Base-by-base conservation (phyloP, 352 stramenopile genomes). In the Pythium graminicola region DNA sequence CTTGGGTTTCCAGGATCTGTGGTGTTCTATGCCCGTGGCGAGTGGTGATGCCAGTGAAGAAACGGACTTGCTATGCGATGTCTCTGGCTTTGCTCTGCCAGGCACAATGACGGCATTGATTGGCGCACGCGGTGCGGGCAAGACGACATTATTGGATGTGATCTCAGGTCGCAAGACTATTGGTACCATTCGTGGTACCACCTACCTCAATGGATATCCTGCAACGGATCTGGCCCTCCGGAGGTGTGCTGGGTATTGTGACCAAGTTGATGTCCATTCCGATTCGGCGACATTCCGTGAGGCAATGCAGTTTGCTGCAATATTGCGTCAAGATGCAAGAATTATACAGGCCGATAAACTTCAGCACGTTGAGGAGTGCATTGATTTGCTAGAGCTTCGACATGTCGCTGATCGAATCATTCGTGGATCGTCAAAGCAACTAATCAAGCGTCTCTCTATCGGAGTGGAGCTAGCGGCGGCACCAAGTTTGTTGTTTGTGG, bases 371-470 rank as follows among this genome's bases (percentile, higher is more conserved):
- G 46, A 73, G 31, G 44, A 66, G 45, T 67, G 85, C 13, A 65
- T 93, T 16, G 72, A 85, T 1, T 42, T 91, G 17, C 64, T 86
- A 4, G 72, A 89, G 33, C 39, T 86, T n/a, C 61, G 49, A 0
- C 14, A 36, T 3, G 80, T 88, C 20, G 51, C 62, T 1, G 41
- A 35, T 3, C 74, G 81, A 28, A 65, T 93, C 49, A 60, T 86
- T 93, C 94, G 63, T 6, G 62, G 80, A 29, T 50, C 52, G 9
- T 94, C 76, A 11, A 81, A 96, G 35, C 90, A 97, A 61, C 86
- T 98, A 58, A 85, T 89, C 61, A 98, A 97, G 68, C 72, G 90
- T n/a, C 67, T 97, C 33, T 90, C 88, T 8, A 97, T 98, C 51
- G 93, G 77, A 38, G 77, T 95, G 3, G 88, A 98, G 63, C 72